Conservation (phyloP, 148 eudicot species). For the Diospyros kaki region DNA sequence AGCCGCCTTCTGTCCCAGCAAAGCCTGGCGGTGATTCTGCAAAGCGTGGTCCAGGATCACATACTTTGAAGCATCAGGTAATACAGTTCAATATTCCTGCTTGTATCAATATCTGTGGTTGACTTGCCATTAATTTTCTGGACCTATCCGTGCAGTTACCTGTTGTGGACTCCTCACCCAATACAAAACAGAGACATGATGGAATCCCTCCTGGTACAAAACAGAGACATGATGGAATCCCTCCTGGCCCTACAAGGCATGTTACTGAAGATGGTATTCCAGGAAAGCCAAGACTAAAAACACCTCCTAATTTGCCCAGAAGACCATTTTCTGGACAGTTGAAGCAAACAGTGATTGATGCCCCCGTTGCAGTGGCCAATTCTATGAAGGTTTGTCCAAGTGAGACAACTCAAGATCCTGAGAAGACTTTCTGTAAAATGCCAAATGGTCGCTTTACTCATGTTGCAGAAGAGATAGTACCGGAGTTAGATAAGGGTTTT, state of each 20-base stretch:
- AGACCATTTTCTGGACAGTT: conserved; percentile 57
- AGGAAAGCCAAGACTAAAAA: conserved; percentile 56
- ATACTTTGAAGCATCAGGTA: conserved; percentile 82
- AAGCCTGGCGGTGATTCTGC: conserved; percentile 54
- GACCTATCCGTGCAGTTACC: conserved; percentile 49
- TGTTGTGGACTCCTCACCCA: conserved; percentile 49
- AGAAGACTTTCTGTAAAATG: conserved; percentile 15
- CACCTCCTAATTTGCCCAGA: conserved; percentile 64
- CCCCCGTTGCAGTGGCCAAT: conserved; percentile 29
- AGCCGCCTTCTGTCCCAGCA: conserved; percentile 35
- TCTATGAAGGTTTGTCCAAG: conserved; percentile 28
- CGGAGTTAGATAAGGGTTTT: conserved; percentile 21
- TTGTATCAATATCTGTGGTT: conserved; percentile 9
- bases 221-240: conserved; percentile 58
- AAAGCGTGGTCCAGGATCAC: conserved; percentile 50
- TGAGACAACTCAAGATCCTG: conserved; percentile 39
- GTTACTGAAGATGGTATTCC: conserved; percentile 51
- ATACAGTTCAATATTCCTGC: background rate
- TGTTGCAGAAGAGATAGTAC: conserved; percentile 28
- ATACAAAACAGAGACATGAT: conserved; percentile 71
- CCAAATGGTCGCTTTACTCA: conserved; percentile 21
- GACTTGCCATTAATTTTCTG: background rate
- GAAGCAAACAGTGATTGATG: conserved; percentile 40
- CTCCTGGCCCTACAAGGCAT: conserved; percentile 34
- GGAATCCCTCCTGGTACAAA: conserved; percentile 53